These are phyloP conservation scores for Solanum arcanum DNA, from an alignment of 257 asterid genomes.

Conservation along the genomic window DNA sequence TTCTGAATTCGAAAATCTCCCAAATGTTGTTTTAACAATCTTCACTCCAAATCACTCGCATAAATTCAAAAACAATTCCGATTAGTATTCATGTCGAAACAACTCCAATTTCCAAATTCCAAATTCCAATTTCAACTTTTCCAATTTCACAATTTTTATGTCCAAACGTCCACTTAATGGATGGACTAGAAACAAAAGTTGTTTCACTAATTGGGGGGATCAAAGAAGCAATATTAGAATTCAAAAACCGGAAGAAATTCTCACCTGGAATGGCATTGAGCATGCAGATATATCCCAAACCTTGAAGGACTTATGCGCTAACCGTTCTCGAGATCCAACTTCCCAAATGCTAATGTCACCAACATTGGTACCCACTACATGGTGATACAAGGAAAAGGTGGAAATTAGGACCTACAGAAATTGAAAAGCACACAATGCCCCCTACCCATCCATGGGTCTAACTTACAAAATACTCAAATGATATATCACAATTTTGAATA, in stretches of 20 bases:
- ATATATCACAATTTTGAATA: background rate
- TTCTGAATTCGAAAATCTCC: background rate
- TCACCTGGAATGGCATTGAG: slow-evolving; percentile 85
- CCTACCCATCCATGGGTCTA: background rate
- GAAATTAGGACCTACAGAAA: background rate
- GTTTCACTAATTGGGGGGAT: background rate
- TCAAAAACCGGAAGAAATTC: slow-evolving; percentile 6
- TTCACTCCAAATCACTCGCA: background rate
- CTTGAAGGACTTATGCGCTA: slow-evolving; percentile 76
- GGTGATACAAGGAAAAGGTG: slow-evolving; percentile 1
- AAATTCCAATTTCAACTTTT: background rate
- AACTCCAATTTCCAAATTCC: background rate
- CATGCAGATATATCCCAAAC: slow-evolving; percentile 86
- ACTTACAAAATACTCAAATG: background rate
- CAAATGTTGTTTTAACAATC: background rate
- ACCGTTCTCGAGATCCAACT: slow-evolving; percentile 85
- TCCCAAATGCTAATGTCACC: slow-evolving; percentile 99
- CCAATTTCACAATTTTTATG: background rate
- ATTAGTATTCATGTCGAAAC: background rate
- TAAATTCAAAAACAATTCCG: background rate
- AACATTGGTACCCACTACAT: slow-evolving; percentile 91
- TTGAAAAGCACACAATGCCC: background rate
- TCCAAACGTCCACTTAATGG: background rate
- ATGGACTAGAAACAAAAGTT: background rate
- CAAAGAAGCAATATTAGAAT: slow-evolving; percentile 6